Percentiles rank a stretch among this genome's conserved stretches.
Conservation (phyloP, 306 rosid species). For the Sicyos baderoa region DNA sequence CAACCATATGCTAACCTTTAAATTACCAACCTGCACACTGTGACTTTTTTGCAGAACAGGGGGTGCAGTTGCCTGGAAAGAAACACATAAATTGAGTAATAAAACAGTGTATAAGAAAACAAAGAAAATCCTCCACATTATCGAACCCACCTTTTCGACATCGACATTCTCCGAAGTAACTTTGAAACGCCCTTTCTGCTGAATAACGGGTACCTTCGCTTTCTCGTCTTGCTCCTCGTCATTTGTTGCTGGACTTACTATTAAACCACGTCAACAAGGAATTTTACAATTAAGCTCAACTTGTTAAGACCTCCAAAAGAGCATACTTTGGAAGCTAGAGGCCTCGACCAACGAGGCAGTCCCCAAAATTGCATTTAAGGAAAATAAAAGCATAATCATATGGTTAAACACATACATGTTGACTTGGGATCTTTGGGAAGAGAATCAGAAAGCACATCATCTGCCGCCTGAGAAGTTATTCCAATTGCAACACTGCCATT, state of each 20-base stretch:
- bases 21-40: constrained; percentile 75
- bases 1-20: constrained; percentile 31
- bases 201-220: constrained; percentile 78
- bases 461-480: constrained; percentile 29
- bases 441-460: constrained; percentile 51
- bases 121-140: constrained; percentile 12
- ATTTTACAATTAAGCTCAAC: no score
- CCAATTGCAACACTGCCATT: constrained; percentile 31
- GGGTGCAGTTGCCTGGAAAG: constrained; percentile 56
- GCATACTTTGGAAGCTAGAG: no score
- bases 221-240: constrained; percentile 72
- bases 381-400: constrained; percentile 6
- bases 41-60: constrained; percentile 72
- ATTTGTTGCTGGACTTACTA: constrained; percentile 32
- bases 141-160: constrained; percentile 56
- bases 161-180: constrained; percentile 87
- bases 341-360: no score
- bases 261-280: neutral
- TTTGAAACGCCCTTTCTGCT: constrained; percentile 91
- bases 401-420: constrained; percentile 37
- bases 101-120: constrained; percentile 20
- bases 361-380: neutral
- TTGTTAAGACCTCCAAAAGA: no score
- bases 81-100: constrained; percentile 20
- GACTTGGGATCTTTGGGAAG: constrained; percentile 46